phyloP scores from a whole-genome alignment of 2,329 filamentous ascomycete species.

The Aspergillus intermedius region DNA sequence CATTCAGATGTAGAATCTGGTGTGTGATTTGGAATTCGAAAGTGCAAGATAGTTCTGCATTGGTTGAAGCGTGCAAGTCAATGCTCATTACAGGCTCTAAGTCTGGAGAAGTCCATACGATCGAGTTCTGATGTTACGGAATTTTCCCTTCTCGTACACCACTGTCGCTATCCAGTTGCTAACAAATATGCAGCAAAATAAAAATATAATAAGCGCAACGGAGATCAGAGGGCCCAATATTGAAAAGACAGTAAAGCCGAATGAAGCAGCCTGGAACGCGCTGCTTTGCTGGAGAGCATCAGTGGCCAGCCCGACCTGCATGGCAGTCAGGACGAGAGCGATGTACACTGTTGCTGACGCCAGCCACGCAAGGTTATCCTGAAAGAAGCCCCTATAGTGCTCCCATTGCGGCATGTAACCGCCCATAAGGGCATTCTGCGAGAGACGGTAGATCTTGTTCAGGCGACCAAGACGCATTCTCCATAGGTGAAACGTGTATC shows the following conservation, averaged over 20 bases:
- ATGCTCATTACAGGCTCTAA: no score
- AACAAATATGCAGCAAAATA: background rate
- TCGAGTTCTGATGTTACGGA: background rate
- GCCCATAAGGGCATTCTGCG: constrained; percentile 1
- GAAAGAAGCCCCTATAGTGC: constrained; percentile 13
- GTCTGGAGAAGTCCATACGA: no score
- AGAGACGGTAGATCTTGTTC: constrained; percentile 22
- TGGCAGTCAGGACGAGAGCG: constrained; percentile 23
- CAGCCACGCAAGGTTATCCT: constrained; percentile 17
- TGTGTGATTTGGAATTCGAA: no score
- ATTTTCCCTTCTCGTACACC: background rate
- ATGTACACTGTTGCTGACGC: constrained; percentile 19
- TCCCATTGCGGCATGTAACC: constrained; percentile 3
- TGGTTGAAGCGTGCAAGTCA: no score
- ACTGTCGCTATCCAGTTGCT: background rate
- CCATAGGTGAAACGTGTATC: constrained; percentile 37
- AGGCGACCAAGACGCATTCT: constrained; percentile 34
- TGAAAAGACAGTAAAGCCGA: constrained; percentile 46
- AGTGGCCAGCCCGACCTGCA: constrained; percentile 29
- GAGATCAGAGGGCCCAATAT: constrained; percentile 36
- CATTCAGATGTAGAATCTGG: no score
- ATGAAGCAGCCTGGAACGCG: constrained; percentile 40
- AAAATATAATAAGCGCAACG: background rate
- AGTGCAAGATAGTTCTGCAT: no score
- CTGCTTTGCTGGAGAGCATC: constrained; percentile 19